Percentiles rank a stretch among this genome's conserved stretches.
Conservation (phyloP, 768 basidiomycete genomes). For the Kwoniella mangroviensis region DNA sequence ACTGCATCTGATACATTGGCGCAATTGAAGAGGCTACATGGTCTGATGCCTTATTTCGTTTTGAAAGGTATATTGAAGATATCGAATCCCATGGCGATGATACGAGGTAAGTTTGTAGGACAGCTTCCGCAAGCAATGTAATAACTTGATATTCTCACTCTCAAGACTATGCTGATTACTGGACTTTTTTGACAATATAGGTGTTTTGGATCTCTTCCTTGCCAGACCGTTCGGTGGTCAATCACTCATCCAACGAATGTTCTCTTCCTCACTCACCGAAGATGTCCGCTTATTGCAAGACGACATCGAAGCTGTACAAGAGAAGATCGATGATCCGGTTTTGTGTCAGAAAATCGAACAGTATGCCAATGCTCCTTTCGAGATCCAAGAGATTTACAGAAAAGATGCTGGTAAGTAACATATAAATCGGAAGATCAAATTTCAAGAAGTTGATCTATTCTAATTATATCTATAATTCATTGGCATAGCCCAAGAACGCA, state of each 20-base stretch:
- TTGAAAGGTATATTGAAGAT: slow-evolving; percentile 88
- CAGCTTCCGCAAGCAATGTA: not conserved
- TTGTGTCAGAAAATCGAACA: slow-evolving; percentile 85
- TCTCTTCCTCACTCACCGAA: slow-evolving; percentile 86
- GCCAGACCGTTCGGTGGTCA: slow-evolving; percentile 95
- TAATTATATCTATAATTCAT: not conserved
- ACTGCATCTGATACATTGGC: slow-evolving; percentile 86
- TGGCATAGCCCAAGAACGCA: slow-evolving; percentile 65
- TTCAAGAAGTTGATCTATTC: not conserved
- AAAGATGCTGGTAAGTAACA: slow-evolving; percentile 72
- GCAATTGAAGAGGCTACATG: slow-evolving; percentile 87
- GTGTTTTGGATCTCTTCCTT: slow-evolving; percentile 88
- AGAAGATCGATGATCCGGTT: slow-evolving; percentile 84
- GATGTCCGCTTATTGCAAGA: slow-evolving; percentile 83
- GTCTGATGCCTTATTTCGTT: slow-evolving; percentile 96
- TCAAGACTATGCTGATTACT: not conserved
- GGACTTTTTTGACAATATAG: slow-evolving; percentile 46
- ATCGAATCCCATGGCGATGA: slow-evolving; percentile 95
- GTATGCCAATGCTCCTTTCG: slow-evolving; percentile 83
- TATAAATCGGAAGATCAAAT: not conserved
- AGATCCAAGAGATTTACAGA: slow-evolving; percentile 82
- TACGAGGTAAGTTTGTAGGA: slow-evolving; percentile 67
- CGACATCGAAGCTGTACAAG: slow-evolving; percentile 83
- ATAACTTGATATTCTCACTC: no score
- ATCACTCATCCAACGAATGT: slow-evolving; percentile 93